A percentile compares a stretch with the other conserved stretches of the same genome.
phyloP scores from a whole-genome alignment of 371 early-diverging fungal genomes.

The Apophysomyces elegans region DNA sequence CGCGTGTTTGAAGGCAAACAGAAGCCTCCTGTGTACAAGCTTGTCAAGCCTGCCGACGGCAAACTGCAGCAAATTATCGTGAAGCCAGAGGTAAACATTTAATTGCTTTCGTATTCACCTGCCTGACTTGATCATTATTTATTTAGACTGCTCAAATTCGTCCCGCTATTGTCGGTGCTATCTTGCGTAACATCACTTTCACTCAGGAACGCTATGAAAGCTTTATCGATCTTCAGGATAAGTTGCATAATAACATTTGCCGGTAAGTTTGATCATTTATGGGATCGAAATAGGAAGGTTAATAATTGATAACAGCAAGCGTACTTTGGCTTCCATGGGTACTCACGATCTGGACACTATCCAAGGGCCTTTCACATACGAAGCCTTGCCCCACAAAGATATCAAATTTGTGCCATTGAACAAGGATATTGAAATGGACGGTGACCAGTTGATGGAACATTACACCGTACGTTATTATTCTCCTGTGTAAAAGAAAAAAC shows the following conservation, averaged over 20 bases:
- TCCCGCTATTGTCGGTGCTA: slow-evolving; percentile 92
- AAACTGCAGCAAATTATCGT: slow-evolving; percentile 69
- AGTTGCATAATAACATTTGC: slow-evolving; percentile 98
- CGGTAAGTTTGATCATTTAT: slow-evolving; percentile 46
- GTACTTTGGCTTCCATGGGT: slow-evolving; percentile 98
- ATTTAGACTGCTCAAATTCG: slow-evolving; percentile 76
- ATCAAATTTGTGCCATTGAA: slow-evolving; percentile 96
- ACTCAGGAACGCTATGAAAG: slow-evolving; percentile 85
- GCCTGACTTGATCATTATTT: not conserved
- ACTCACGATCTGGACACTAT: slow-evolving; percentile 99
- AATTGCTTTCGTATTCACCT: not conserved
- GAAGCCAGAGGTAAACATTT: slow-evolving; percentile 64
- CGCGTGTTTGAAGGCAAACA: slow-evolving; percentile 76
- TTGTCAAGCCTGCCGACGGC: slow-evolving; percentile 62
- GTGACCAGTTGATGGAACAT: slow-evolving; percentile 85
- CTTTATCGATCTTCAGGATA: slow-evolving; percentile 99
- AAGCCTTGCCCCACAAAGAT: slow-evolving; percentile 86
- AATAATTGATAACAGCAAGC: slow-evolving; percentile 69
- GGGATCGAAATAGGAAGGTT: slow-evolving; percentile 5
- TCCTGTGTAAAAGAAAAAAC: not conserved
- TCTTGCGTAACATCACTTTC: slow-evolving; percentile 92
- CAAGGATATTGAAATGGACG: slow-evolving; percentile 88
- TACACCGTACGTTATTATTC: slow-evolving; percentile 66
- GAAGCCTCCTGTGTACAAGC: slow-evolving; percentile 69
- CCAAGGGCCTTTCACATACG: slow-evolving; percentile 95